Evolutionary conservation across 331 rosid species (phyloP).

Genomic region (Malus hybrid): DNA sequence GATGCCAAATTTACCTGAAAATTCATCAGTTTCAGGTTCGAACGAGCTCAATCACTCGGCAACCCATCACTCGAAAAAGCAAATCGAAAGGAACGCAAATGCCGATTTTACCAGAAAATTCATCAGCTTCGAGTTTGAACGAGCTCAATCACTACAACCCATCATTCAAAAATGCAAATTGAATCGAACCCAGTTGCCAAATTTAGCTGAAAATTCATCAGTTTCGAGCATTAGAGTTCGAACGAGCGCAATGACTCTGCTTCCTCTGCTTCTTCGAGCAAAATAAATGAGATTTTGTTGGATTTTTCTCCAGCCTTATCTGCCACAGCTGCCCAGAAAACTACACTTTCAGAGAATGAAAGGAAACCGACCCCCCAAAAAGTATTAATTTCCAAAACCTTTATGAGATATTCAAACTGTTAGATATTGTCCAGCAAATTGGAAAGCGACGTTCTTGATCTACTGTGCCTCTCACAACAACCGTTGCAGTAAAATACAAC

Average conservation of each 20-base stretch:
- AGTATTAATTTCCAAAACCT: background rate
- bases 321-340: background rate
- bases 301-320: conserved; percentile 12
- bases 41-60: background rate
- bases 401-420: conserved; percentile 5
- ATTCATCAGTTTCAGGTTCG: conserved; percentile 31
- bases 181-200: conserved; percentile 18
- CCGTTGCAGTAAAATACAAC: conserved; percentile 1
- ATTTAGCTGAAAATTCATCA: conserved; percentile 34
- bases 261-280: background rate
- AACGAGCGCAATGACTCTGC: background rate
- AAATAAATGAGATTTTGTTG: background rate
- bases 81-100: conserved; percentile 20
- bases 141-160: conserved; percentile 47
- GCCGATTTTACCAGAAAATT: conserved; percentile 20
- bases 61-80: conserved; percentile 60
- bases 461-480: background rate
- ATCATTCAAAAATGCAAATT: conserved; percentile 26
- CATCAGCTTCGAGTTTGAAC: conserved; percentile 27
- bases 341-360: background rate
- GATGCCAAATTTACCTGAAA: conserved; percentile 21
- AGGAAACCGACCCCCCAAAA: background rate
- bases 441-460: conserved; percentile 6
- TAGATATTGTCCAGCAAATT: background rate
- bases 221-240: background rate